Base-by-base conservation (phyloP, 495 filamentous ascomycete species). In the Eremomyces bilateralis region DNA sequence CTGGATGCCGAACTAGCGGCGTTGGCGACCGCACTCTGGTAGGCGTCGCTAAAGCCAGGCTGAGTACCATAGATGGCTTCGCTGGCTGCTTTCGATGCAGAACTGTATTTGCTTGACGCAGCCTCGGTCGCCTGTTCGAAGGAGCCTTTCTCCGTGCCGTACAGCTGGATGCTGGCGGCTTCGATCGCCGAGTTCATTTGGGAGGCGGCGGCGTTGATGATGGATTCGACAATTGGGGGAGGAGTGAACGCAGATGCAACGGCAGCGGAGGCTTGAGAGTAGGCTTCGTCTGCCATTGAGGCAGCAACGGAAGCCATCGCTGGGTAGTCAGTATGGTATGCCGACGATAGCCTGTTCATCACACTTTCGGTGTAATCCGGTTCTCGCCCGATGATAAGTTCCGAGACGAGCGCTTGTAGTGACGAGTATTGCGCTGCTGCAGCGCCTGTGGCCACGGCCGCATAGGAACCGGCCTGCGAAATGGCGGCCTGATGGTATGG, bases 341-440 rank as follows among this genome's bases (percentile, higher is more conserved):
- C 78, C 2, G 66, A 68, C 21, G 62, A 63, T 4, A 93, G 62
- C 15, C 74, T 65, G 36, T 58, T 70, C 57, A 82, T 65, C 0
- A 84, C 74, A 37, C 73, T 78, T 42, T 93, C 80, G 0, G 76
- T 80, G 45, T 80, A 92, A 11, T 71, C 65, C 3, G 80, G 76
- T 49, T 92, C 79, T 52, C 73, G 77, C 17, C 77, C 83, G 30
- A 57, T 48, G 18, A 93, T 56, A 2, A 92, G 57, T 44, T 93
- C 80, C 10, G 72, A 74, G 11, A 93, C 63, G 1, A 92, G 59
- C 15, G 60, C 66, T 45, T 73, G 67, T 1, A 90, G 58, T n/a
- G 64, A 73, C 5, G 66, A 63, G 40, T 76, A 83, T 34, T 78
- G 76, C 1, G 61, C 52, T 13, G 53, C 57, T 1, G 65, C 64